Conservation (phyloP, 352 stramenopile genomes). For the Globisporangium perplexum region DNA sequence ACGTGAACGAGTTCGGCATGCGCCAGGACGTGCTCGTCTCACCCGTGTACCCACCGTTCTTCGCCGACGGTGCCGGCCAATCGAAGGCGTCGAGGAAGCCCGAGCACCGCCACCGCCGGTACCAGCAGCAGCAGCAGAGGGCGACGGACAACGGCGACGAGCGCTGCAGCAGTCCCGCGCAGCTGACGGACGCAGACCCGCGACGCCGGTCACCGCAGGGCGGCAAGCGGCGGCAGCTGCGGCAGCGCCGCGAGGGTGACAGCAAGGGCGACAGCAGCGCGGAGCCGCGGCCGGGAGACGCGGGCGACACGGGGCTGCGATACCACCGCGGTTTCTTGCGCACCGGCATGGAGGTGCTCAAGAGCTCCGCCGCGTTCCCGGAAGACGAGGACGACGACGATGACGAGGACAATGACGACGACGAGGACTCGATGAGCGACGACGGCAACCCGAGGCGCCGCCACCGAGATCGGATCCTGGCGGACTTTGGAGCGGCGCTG, state of each 20-base stretch:
- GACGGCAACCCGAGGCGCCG: background rate
- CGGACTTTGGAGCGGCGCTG: background rate
- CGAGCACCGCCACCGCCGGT: constrained; percentile 2
- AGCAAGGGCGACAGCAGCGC: background rate
- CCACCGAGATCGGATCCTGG: background rate
- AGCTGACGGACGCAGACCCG: background rate
- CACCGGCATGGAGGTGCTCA: constrained; percentile 56
- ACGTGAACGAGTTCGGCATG: constrained; percentile 65
- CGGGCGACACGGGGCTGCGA: constrained; percentile 13
- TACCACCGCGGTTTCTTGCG: constrained; percentile 55
- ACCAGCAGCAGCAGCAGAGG: constrained; percentile 8
- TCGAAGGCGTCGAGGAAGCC: constrained; percentile 4
- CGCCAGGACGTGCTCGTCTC: constrained; percentile 56
- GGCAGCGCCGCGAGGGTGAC: background rate
- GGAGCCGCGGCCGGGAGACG: background rate
- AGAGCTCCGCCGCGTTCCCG: constrained; percentile 2
- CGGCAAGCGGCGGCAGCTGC: constrained; percentile 1
- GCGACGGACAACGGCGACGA: constrained; percentile 20
- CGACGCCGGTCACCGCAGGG: constrained; percentile 3
- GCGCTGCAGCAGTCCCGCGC: constrained; percentile 12
- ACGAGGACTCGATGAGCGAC: background rate
- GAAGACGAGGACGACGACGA: constrained; percentile 9
- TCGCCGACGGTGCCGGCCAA: constrained; percentile 10
- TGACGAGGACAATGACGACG: background rate
- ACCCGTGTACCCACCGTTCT: constrained; percentile 45